Evolutionary conservation across 768 basidiomycete genomes (phyloP).

Genomic region (Hericium erinaceus): DNA sequence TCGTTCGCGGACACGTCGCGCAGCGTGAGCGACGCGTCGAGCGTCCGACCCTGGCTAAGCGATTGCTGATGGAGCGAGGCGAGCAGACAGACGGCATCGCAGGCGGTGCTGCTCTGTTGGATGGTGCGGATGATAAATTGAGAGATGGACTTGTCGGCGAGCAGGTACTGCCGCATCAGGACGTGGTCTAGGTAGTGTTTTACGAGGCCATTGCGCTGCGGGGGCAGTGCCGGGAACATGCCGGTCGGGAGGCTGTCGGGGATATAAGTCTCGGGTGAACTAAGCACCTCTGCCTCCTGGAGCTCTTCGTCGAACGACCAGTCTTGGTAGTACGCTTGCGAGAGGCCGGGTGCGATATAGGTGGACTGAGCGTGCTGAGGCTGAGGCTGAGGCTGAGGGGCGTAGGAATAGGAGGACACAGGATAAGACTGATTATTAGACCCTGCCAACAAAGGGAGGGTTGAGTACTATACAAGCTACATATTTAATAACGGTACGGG

Average conservation of each 20-base stretch:
- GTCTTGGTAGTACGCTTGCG: slow-evolving; percentile 10
- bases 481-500: slow-evolving; percentile 61
- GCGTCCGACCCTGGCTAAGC: slow-evolving; percentile 11
- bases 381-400: not conserved
- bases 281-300: slow-evolving; percentile 10
- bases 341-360: not conserved
- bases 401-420: slow-evolving; percentile 10
- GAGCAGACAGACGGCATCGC: slow-evolving; percentile 53
- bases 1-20: not conserved
- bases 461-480: slow-evolving; percentile 64
- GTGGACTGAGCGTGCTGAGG: slow-evolving; percentile 3
- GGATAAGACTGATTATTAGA: slow-evolving; percentile 15
- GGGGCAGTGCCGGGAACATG: slow-evolving; percentile 14
- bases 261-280: slow-evolving; percentile 10
- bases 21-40: slow-evolving; percentile 1
- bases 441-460: slow-evolving; percentile 47
- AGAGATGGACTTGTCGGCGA: slow-evolving; percentile 42
- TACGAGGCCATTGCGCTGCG: slow-evolving; percentile 21
- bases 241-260: slow-evolving; percentile 11
- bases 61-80: slow-evolving; percentile 45
- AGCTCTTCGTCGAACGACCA: slow-evolving; percentile 14
- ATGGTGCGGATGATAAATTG: slow-evolving; percentile 43
- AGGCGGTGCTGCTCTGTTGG: slow-evolving; percentile 33
- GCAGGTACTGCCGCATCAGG: slow-evolving; percentile 58
- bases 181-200: slow-evolving; percentile 53